Evolutionary conservation across 345 rosid species (phyloP).

Genomic region (Balakata baccata): DNA sequence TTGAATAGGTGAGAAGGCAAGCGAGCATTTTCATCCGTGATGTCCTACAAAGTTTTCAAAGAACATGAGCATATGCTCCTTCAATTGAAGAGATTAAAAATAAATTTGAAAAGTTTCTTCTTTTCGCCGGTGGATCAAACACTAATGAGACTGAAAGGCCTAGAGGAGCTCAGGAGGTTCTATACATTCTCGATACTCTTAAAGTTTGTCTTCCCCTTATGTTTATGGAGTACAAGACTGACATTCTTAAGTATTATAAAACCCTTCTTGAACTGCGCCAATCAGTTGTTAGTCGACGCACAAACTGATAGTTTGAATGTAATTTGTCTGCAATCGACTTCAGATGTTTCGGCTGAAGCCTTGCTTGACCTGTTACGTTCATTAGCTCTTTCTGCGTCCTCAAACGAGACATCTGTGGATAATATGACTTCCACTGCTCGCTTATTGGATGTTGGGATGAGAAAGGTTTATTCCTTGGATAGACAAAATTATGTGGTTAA

Average conservation of each 20-base stretch:
- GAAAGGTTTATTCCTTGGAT: constrained; percentile 57
- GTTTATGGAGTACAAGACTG: constrained; percentile 50
- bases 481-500: constrained; percentile 62
- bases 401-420: constrained; percentile 65
- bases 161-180: constrained; percentile 75
- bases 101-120: constrained; percentile 59
- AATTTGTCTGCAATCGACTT: constrained; percentile 49
- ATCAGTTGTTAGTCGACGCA: constrained; percentile 59
- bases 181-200: constrained; percentile 58
- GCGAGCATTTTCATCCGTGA: constrained; percentile 57
- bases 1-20: constrained; percentile 72
- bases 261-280: constrained; percentile 56
- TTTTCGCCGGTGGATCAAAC: constrained; percentile 65
- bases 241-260: constrained; percentile 59
- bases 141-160: constrained; percentile 46
- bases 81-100: constrained; percentile 71
- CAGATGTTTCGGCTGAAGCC: constrained; percentile 60
- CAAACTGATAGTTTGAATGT: constrained; percentile 65
- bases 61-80: constrained; percentile 43
- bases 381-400: constrained; percentile 50
- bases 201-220: constrained; percentile 78
- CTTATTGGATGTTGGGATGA: constrained; percentile 71
- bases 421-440: constrained; percentile 70
- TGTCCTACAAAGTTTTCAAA: constrained; percentile 51
- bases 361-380: constrained; percentile 60